These are phyloP conservation scores for Geotrichum histeridarum DNA, from an alignment of 1,139 yeast species.

Conservation along the genomic window DNA sequence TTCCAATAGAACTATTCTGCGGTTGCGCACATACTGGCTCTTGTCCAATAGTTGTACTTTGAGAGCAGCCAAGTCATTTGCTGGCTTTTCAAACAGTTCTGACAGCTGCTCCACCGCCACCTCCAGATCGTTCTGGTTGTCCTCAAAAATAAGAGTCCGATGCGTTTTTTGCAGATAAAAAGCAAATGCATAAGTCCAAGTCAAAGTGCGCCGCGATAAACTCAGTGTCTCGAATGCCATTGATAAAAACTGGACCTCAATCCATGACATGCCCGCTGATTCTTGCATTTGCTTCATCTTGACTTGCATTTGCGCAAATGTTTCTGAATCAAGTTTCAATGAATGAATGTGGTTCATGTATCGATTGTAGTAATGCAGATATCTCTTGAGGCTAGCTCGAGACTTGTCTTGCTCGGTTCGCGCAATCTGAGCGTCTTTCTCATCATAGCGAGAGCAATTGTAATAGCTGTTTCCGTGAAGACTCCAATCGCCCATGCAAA, in stretches of 20 bases:
- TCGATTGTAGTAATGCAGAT: slow-evolving; percentile 71
- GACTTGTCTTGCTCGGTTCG: slow-evolving; percentile 38
- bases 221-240: slow-evolving; percentile 64
- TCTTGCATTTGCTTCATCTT: slow-evolving; percentile 65
- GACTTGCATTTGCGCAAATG: slow-evolving; percentile 57
- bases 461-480: slow-evolving; percentile 63
- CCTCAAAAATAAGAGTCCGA: slow-evolving; percentile 53
- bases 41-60: slow-evolving; percentile 37
- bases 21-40: slow-evolving; percentile 36
- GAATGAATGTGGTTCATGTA: slow-evolving; percentile 77
- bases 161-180: slow-evolving; percentile 56
- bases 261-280: slow-evolving; percentile 69
- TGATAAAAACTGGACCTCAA: slow-evolving; percentile 77
- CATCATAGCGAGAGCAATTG: slow-evolving; percentile 61
- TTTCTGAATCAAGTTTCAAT: slow-evolving; percentile 62
- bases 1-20: slow-evolving; percentile 36
- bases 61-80: slow-evolving; percentile 31
- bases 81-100: slow-evolving; percentile 50
- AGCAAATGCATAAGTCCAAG: slow-evolving; percentile 89
- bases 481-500: slow-evolving; percentile 74
- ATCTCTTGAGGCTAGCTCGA: slow-evolving; percentile 51
- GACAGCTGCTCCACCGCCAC: slow-evolving; percentile 76
- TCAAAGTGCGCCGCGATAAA: slow-evolving; percentile 68
- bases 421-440: slow-evolving; percentile 37
- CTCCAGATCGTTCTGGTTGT: slow-evolving; percentile 65